Conservation (phyloP, 371 early-diverging fungal genomes). For the Mucor mucedo region DNA sequence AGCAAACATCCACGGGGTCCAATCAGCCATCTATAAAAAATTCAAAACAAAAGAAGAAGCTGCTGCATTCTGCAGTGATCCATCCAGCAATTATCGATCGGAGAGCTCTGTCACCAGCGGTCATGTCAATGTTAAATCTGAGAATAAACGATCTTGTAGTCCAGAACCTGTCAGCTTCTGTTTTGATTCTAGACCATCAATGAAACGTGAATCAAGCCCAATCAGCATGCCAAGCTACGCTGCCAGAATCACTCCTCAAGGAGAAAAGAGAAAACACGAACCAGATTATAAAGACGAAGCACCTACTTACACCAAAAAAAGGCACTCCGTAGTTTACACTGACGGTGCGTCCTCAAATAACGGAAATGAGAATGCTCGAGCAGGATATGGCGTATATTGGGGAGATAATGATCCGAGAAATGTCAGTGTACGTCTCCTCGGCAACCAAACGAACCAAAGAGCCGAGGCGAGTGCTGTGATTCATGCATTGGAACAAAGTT, state of each 20-base stretch:
- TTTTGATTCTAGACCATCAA: background rate
- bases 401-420: slow-evolving; percentile 78
- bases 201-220: too few relatives aligned
- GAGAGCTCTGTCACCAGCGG: background rate
- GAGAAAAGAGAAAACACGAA: background rate
- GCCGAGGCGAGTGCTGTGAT: slow-evolving; percentile 83
- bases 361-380: slow-evolving; percentile 64
- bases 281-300: background rate
- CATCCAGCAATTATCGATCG: background rate
- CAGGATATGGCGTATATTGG: slow-evolving; percentile 88
- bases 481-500: slow-evolving; percentile 66
- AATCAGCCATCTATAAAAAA: slow-evolving; percentile 66
- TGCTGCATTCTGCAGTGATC: slow-evolving; percentile 35
- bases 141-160: too few relatives aligned
- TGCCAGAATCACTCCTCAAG: background rate
- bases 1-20: slow-evolving; percentile 54
- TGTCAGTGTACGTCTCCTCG: slow-evolving; percentile 65
- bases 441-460: slow-evolving; percentile 84
- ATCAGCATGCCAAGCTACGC: too few relatives aligned
- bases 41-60: slow-evolving; percentile 60
- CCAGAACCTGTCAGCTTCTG: background rate
- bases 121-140: too few relatives aligned
- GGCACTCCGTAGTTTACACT: background rate
- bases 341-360: slow-evolving; percentile 81
- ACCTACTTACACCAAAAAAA: background rate